Evolutionary conservation across 768 basidiomycete species (phyloP).

Genomic region (Clitopilus hobsonii): DNA sequence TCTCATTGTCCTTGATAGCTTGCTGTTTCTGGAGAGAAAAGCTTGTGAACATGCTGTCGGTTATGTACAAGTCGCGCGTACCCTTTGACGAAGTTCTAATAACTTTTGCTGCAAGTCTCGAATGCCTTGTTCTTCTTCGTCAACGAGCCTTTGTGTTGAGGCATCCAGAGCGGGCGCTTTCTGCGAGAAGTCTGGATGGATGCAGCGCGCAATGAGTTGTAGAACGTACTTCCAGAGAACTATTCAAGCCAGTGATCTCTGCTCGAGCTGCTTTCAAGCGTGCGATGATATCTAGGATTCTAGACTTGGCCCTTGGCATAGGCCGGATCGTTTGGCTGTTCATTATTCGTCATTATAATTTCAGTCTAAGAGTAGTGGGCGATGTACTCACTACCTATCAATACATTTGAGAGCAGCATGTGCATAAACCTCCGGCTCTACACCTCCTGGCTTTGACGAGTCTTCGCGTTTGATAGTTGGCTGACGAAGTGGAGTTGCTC

Average conservation of each 20-base stretch:
- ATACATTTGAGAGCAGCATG: conserved; percentile 73
- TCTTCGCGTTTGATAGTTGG: conserved; percentile 33
- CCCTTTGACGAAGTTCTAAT: conserved; percentile 36
- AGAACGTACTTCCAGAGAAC: conserved; percentile 28
- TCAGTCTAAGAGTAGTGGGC: no score
- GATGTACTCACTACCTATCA: conserved; percentile 62
- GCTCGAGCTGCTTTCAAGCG: conserved; percentile 32
- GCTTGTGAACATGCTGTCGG: neutral
- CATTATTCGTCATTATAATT: no score
- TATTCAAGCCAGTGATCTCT: conserved; percentile 29
- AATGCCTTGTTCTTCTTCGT: conserved; percentile 40
- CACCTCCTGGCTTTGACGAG: conserved; percentile 33
- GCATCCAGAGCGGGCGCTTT: conserved; percentile 5
- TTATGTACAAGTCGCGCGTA: conserved; percentile 8
- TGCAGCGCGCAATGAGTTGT: no score
- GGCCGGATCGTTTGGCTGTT: conserved; percentile 37
- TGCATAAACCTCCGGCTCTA: conserved; percentile 73
- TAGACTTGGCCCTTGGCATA: conserved; percentile 46
- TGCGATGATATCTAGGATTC: conserved; percentile 37
- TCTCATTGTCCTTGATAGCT: neutral
- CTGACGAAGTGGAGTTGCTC: conserved; percentile 65
- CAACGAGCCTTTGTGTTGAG: conserved; percentile 19
- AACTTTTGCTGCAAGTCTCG: conserved; percentile 31
- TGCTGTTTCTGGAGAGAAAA: conserved; percentile 18
- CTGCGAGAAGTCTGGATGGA: no score